Evolutionary conservation across 768 basidiomycete genomes (phyloP).

Genomic region (Stropharia rugosoannulata): DNA sequence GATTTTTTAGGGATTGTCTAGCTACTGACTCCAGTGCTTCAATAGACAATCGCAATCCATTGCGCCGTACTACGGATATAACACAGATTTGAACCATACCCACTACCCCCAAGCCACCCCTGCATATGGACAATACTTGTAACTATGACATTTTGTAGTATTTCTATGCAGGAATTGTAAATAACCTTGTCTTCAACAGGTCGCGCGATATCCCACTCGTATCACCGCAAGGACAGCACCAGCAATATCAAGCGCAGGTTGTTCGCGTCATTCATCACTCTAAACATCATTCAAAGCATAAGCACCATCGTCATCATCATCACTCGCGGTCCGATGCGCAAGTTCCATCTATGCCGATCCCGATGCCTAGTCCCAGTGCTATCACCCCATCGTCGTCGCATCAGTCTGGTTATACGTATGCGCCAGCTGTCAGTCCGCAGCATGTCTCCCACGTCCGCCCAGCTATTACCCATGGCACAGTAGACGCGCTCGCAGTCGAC

Average conservation of each 20-base stretch:
- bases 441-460: slow-evolving; percentile 1
- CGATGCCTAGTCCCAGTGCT: slow-evolving; percentile 4
- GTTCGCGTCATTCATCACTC: slow-evolving; percentile 24
- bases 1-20: not conserved
- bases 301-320: slow-evolving; percentile 20
- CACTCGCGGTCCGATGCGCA: slow-evolving; percentile 19
- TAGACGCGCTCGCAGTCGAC: not conserved
- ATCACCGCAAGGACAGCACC: not conserved
- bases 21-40: not conserved
- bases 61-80: too few relatives aligned
- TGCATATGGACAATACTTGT: slow-evolving; percentile 3
- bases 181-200: not conserved
- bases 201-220: not conserved
- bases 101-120: not conserved
- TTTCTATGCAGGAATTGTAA: not conserved
- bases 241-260: slow-evolving; percentile 3
- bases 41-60: too few relatives aligned
- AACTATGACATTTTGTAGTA: not conserved
- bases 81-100: not conserved
- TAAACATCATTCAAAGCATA: slow-evolving; percentile 19
- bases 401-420: slow-evolving; percentile 8
- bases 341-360: not conserved
- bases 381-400: slow-evolving; percentile 16
- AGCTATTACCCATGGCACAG: slow-evolving; percentile 3
- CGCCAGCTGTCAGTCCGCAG: slow-evolving; percentile 1